phyloP scores from a whole-genome alignment of 2,329 filamentous ascomycete species.

The Pseudogymnoascus pannorum region DNA sequence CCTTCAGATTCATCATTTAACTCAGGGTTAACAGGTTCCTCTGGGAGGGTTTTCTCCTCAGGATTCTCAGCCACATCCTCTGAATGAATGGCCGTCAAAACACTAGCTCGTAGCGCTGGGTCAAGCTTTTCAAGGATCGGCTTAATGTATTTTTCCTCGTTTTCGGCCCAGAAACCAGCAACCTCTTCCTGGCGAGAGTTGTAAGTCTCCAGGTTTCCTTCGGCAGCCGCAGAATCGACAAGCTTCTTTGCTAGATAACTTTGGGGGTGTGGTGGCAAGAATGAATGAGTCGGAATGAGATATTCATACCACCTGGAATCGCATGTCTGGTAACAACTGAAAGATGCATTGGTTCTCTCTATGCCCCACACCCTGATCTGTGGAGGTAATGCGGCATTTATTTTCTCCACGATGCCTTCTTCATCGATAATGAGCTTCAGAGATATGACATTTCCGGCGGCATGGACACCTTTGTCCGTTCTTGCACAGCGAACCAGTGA shows the following conservation, averaged over 20 bases:
- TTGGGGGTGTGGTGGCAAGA: constrained; percentile 84
- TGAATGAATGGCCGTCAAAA: constrained; percentile 54
- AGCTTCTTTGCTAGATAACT: constrained; percentile 79
- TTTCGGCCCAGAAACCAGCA: constrained; percentile 70
- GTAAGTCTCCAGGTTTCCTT: constrained; percentile 63
- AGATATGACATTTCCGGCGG: constrained; percentile 90
- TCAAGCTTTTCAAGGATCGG: constrained; percentile 58
- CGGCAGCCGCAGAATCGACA: constrained; percentile 68
- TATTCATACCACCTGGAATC: constrained; percentile 98
- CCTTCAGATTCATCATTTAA: constrained; percentile 13
- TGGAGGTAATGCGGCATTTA: constrained; percentile 75
- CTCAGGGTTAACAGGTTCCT: constrained; percentile 17
- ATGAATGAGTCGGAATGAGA: constrained; percentile 84
- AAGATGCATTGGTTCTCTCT: constrained; percentile 78
- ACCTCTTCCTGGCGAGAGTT: constrained; percentile 68
- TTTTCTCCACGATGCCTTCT: constrained; percentile 75
- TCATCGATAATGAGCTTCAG: constrained; percentile 95
- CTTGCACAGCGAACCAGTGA: constrained; percentile 88
- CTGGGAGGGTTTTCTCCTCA: constrained; percentile 16
- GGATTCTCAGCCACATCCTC: constrained; percentile 25
- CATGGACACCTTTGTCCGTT: constrained; percentile 96
- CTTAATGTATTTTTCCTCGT: constrained; percentile 74
- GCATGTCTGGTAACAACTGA: constrained; percentile 91
- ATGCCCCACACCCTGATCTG: constrained; percentile 97
- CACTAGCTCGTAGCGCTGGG: constrained; percentile 53